phyloP scores from a whole-genome alignment of 2,329 filamentous ascomycete species.

The Aspergillus amoenus region DNA sequence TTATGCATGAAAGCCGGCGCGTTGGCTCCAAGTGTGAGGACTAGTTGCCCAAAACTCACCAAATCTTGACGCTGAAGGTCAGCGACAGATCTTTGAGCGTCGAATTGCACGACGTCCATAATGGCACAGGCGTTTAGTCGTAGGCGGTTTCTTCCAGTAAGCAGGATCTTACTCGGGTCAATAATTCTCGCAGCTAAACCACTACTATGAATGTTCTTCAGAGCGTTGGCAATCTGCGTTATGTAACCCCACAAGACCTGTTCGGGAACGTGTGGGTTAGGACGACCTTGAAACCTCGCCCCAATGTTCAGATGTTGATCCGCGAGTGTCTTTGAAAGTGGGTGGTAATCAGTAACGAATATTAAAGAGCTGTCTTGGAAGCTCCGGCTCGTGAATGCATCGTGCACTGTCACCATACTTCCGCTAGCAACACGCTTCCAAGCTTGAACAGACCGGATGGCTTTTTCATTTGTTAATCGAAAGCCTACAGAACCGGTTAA shows the following conservation, averaged over 20 bases:
- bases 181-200: slow-evolving; percentile 84
- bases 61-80: slow-evolving; percentile 90
- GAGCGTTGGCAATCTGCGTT: slow-evolving; percentile 82
- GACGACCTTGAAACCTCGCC: slow-evolving; percentile 43
- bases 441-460: slow-evolving; percentile 79
- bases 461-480: slow-evolving; percentile 82
- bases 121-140: slow-evolving; percentile 86
- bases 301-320: slow-evolving; percentile 65
- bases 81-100: slow-evolving; percentile 63
- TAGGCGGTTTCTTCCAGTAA: slow-evolving; percentile 88
- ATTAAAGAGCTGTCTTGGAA: slow-evolving; percentile 95
- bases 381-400: slow-evolving; percentile 88
- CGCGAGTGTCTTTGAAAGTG: slow-evolving; percentile 81
- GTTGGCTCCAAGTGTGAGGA: slow-evolving; percentile 78
- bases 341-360: slow-evolving; percentile 91
- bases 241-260: slow-evolving; percentile 86
- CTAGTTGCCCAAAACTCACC: slow-evolving; percentile 75
- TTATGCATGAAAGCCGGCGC: slow-evolving; percentile 61
- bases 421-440: slow-evolving; percentile 86
- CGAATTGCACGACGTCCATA: slow-evolving; percentile 83
- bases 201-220: slow-evolving; percentile 79
- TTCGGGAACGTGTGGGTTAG: slow-evolving; percentile 61
- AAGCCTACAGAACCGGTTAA: slow-evolving; percentile 56
- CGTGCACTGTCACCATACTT: slow-evolving; percentile 80
- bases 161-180: slow-evolving; percentile 80